These are phyloP conservation scores for Scedosporium apiospermum DNA, from an alignment of 2,329 filamentous ascomycete species.

Conservation along the genomic window DNA sequence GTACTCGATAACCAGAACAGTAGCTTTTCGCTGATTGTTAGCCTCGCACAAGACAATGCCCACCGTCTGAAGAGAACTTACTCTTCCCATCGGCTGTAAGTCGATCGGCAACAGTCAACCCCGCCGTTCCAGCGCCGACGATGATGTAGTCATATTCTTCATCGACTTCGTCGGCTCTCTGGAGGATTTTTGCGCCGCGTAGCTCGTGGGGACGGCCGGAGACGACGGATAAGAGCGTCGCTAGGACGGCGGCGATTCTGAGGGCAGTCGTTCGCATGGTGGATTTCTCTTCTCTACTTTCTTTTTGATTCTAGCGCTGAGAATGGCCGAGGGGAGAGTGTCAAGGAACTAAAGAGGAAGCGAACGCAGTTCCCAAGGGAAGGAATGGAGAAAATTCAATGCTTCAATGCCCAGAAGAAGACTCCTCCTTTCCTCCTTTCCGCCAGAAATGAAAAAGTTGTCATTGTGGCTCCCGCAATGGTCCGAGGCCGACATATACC, in stretches of 20 bases:
- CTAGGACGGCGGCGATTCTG: background rate
- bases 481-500: background rate
- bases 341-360: background rate
- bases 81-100: conserved; percentile 22
- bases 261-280: background rate
- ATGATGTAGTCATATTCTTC: conserved; percentile 20
- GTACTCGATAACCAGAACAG: conserved; percentile 14
- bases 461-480: background rate
- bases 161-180: background rate
- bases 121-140: conserved; percentile 22
- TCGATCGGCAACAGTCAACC: conserved; percentile 23
- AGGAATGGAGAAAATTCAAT: background rate
- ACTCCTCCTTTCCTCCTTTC: background rate
- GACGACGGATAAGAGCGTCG: conserved; percentile 2
- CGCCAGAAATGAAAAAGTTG: background rate
- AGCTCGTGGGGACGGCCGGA: conserved; percentile 1
- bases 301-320: background rate
- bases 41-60: background rate
- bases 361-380: background rate
- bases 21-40: conserved; percentile 2
- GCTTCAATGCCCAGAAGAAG: background rate
- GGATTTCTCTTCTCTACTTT: too few species aligned
- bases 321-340: background rate
- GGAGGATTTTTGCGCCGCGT: background rate
- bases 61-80: conserved; percentile 1